A percentile compares a stretch with the other conserved stretches of the same genome.
Evolutionary conservation across 306 rosid genomes (phyloP).

Genomic region (Sicyos edulis): DNA sequence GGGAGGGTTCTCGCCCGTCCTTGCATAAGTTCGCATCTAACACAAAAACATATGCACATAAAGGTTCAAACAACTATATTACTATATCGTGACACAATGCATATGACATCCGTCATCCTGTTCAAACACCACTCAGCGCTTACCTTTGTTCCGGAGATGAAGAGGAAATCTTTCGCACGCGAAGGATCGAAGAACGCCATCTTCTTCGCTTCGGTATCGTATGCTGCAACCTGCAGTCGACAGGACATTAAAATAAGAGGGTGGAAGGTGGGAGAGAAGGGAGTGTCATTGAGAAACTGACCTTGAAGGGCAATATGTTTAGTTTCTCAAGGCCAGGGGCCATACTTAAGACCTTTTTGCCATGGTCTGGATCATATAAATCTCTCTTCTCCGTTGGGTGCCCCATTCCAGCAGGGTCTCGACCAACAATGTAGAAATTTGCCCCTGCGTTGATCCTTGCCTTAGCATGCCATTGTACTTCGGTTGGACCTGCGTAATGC

Average conservation of each 20-base stretch:
- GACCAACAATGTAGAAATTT: conserved; percentile 95
- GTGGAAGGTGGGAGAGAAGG: neutral
- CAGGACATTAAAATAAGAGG: neutral
- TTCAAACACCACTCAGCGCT: conserved; percentile 7
- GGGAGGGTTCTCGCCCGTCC: conserved; percentile 81
- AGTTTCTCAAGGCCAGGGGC: conserved; percentile 98
- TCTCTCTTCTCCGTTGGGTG: conserved; percentile 65
- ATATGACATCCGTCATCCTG: neutral
- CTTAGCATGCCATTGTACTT: conserved; percentile 99
- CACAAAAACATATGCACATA: conserved; percentile 4
- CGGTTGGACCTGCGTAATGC: conserved; percentile 99
- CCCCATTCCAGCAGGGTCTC: conserved; percentile 60
- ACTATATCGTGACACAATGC: too few species aligned
- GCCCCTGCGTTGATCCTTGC: conserved; percentile 96
- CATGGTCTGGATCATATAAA: conserved; percentile 90
- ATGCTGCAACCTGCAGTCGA: conserved; percentile 83
- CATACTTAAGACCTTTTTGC: conserved; percentile 79
- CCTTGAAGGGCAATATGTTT: conserved; percentile 88
- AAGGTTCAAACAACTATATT: neutral
- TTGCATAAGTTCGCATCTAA: conserved; percentile 88
- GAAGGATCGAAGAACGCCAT: conserved; percentile 95
- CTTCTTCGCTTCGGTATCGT: conserved; percentile 62
- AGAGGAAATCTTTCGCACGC: conserved; percentile 79
- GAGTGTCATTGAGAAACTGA: conserved; percentile 25
- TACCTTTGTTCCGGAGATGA: conserved; percentile 98